phyloP scores from a whole-genome alignment of 805 yeast genomes.

The Candida railenensis region DNA sequence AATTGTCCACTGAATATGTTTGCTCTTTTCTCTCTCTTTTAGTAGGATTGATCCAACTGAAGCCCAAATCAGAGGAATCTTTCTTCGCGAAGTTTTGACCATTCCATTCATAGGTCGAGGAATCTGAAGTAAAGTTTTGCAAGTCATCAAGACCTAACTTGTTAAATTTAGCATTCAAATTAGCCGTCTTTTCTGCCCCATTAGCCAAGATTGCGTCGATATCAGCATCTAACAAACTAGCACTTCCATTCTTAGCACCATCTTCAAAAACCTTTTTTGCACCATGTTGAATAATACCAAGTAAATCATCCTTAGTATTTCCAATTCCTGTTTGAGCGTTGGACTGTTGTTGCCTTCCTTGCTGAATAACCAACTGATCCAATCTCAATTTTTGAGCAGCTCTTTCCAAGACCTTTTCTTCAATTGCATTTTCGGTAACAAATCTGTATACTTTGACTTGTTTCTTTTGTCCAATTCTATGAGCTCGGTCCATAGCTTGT shows the following conservation, averaged over 20 bases:
- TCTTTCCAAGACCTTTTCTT: slow-evolving; percentile 91
- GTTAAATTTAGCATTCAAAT: slow-evolving; percentile 77
- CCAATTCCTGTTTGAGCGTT: slow-evolving; percentile 45
- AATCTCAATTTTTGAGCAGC: slow-evolving; percentile 92
- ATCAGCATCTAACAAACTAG: slow-evolving; percentile 54
- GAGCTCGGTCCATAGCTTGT: slow-evolving; percentile 98
- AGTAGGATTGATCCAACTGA: slow-evolving; percentile 72
- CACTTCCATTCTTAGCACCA: slow-evolving; percentile 10
- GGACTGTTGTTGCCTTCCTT: slow-evolving; percentile 62
- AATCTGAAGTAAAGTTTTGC: slow-evolving; percentile 86
- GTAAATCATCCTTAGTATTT: slow-evolving; percentile 75
- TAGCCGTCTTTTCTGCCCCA: slow-evolving; percentile 81
- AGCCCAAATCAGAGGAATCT: slow-evolving; percentile 36
- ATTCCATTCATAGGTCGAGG: slow-evolving; percentile 95
- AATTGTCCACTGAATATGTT: slow-evolving; percentile 73
- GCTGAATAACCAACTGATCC: slow-evolving; percentile 95
- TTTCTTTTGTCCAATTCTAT: slow-evolving; percentile 94
- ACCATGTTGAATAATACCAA: slow-evolving; percentile 96
- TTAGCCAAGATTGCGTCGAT: slow-evolving; percentile 77
- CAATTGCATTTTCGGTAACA: slow-evolving; percentile 94
- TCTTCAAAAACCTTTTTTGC: slow-evolving; percentile 82
- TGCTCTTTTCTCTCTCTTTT: slow-evolving; percentile 77
- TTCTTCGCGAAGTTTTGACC: slow-evolving; percentile 78
- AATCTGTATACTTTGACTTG: slow-evolving; percentile 91
- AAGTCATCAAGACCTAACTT: slow-evolving; percentile 89